These are phyloP conservation scores for Diaporthe helianthi DNA, from an alignment of 2,329 filamentous ascomycete species.

Conservation along the genomic window DNA sequence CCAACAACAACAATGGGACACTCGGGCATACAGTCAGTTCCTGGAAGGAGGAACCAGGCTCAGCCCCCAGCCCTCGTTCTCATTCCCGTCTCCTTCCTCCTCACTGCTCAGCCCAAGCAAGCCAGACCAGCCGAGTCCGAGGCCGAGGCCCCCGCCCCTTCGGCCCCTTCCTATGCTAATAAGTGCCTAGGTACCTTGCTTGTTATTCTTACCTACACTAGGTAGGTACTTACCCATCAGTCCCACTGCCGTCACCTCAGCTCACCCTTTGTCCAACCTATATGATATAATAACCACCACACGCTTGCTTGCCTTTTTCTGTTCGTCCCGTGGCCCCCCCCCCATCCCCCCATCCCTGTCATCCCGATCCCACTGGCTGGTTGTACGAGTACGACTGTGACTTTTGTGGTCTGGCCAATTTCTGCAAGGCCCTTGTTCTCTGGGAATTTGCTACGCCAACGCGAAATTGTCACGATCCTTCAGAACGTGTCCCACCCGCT, in stretches of 20 bases:
- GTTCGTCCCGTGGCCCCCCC: not conserved
- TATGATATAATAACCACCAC: slow-evolving; percentile 8
- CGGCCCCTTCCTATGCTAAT: slow-evolving; percentile 2
- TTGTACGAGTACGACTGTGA: too few relatives aligned
- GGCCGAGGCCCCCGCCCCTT: slow-evolving; percentile 2
- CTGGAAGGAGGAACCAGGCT: slow-evolving; percentile 5
- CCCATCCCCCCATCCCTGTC: not conserved
- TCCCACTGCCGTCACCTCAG: not conserved
- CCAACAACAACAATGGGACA: slow-evolving; percentile 19
- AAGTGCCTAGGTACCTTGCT: not conserved
- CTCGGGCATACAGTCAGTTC: not conserved
- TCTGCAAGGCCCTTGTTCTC: not conserved
- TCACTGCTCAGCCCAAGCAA: not conserved
- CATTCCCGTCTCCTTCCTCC: not conserved
- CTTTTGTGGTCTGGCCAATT: not conserved
- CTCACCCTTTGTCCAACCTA: not conserved
- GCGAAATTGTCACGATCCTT: slow-evolving; percentile 2
- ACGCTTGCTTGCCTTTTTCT: not conserved
- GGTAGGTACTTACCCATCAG: too few relatives aligned
- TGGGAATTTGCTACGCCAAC: not conserved
- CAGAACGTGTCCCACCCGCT: not conserved
- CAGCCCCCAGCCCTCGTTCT: slow-evolving; percentile 2
- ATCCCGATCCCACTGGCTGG: not conserved
- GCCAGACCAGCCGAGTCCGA: not conserved
- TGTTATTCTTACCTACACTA: too few relatives aligned